Conservation (phyloP, 768 basidiomycete species). For the Piloderma croceum region DNA sequence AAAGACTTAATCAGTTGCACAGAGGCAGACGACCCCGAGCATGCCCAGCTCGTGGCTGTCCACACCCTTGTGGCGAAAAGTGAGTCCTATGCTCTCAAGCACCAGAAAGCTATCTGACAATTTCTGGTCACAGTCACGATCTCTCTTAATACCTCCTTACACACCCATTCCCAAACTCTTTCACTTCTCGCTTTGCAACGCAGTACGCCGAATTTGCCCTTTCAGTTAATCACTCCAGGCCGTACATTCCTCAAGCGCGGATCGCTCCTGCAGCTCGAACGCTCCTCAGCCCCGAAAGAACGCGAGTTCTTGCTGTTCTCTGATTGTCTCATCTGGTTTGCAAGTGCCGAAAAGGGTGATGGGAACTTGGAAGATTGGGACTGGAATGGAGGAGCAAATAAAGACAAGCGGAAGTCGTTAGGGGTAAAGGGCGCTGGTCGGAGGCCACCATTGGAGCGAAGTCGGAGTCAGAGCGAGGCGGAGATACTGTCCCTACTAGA, state of each 20-base stretch:
- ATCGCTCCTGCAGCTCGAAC: conserved; percentile 50
- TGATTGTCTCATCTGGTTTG: conserved; percentile 77
- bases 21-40: conserved; percentile 59
- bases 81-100: conserved; percentile 26
- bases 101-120: conserved; percentile 8
- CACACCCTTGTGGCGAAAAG: conserved; percentile 72
- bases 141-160: conserved; percentile 74
- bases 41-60: conserved; percentile 51
- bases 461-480: conserved; percentile 57
- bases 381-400: conserved; percentile 15
- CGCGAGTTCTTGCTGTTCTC: conserved; percentile 79
- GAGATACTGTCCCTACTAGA: conserved; percentile 37
- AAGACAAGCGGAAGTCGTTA: conserved; percentile 16
- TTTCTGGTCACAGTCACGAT: conserved; percentile 50
- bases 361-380: conserved; percentile 14
- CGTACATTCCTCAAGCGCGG: conserved; percentile 73
- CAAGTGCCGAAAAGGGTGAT: conserved; percentile 37
- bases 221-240: conserved; percentile 74
- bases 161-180: conserved; percentile 72
- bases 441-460: conserved; percentile 35
- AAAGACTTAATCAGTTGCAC: conserved; percentile 76
- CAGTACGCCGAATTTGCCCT: conserved; percentile 68
- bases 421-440: background rate
- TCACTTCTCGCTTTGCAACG: conserved; percentile 74
- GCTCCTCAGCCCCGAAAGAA: conserved; percentile 43